Base-by-base conservation (phyloP, 352 stramenopile genomes). In the Phytophthora uliginosa region DNA sequence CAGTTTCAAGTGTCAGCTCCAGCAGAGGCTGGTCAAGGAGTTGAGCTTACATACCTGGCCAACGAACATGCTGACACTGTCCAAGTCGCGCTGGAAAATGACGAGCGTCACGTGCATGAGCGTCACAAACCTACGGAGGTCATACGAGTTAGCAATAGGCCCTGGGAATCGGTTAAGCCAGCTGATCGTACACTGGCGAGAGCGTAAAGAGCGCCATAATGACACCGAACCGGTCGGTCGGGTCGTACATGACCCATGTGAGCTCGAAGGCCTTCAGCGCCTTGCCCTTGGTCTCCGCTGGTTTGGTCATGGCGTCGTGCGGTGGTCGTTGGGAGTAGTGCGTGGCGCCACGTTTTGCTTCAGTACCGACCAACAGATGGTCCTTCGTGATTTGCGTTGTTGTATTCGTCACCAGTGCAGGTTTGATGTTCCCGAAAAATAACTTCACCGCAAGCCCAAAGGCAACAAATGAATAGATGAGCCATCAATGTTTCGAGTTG, bases 31-130 rank as follows among this genome's bases (percentile, higher is more conserved):
- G 17, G 38, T 20, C 15, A 20, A 47, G 38, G 38, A n/a, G 38
- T 50, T 24, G 42, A 15, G 42, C 7, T 24, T 6, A 6, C n/a
- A 18, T 67, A 94, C 88, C 77, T 95, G 87, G 5, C 89, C 89
- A 12, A 91, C 51, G 26, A 95, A 77, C 71, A 94, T 82, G 22
- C 74, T 80, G 42, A 94, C 79, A 22, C 74, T 85, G 76, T 94
- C 82, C 51, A 95, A 70, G 68, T 95, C 89, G 50, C 89, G 85
- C 82, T 95, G 87, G 67, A 89, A 94, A n/a, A 82, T 73, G 47
- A 95, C 71, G 33, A 94, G 82, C 62, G 89, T 95, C 40, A 79
- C 77, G 66, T 93, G 90, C 86, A 94, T 95, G 76, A 95, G 84
- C 74, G 90, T 93, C 74, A 95, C 87, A 65, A 94, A 95, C 28